phyloP scores from a whole-genome alignment of 75 land plant species.

The Larix kaempferi region DNA sequence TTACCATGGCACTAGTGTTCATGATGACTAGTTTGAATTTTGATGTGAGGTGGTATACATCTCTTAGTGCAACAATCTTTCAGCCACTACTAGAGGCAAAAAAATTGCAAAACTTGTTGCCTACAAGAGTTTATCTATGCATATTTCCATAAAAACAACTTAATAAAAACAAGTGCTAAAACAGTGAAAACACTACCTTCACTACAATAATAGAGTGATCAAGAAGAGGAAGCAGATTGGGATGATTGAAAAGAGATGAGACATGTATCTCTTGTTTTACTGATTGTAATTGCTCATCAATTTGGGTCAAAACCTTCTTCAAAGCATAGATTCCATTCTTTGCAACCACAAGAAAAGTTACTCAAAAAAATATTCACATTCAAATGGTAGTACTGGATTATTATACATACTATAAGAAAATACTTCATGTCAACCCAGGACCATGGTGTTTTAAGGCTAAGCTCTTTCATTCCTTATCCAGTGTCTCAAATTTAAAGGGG shows the following conservation, averaged over 20 bases:
- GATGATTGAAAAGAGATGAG: constrained; percentile 75
- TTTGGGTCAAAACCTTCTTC: constrained; percentile 91
- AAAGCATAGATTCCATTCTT: constrained; percentile 92
- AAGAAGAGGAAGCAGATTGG: constrained; percentile 87
- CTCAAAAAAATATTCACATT: background rate
- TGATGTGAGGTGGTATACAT: background rate
- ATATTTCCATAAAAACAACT: background rate
- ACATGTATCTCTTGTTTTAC: constrained; percentile 88
- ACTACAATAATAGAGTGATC: constrained; percentile 85
- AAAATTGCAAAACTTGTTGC: background rate
- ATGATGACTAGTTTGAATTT: background rate
- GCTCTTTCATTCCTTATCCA: no score
- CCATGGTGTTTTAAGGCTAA: no score
- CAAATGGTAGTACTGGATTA: background rate
- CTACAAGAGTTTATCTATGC: background rate
- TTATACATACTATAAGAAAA: background rate
- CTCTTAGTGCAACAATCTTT: background rate
- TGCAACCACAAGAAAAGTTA: constrained; percentile 20
- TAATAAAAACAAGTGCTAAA: background rate
- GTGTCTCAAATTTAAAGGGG: no score
- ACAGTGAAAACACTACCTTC: constrained; percentile 47
- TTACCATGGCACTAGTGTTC: no score
- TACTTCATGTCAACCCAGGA: background rate
- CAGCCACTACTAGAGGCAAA: background rate
- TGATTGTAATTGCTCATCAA: constrained; percentile 70